A percentile compares a stretch with the other conserved stretches of the same genome.
These are phyloP conservation scores for Hyphodiscus sp. DNA, from an alignment of 2,329 filamentous ascomycete genomes.

Conservation along the genomic window DNA sequence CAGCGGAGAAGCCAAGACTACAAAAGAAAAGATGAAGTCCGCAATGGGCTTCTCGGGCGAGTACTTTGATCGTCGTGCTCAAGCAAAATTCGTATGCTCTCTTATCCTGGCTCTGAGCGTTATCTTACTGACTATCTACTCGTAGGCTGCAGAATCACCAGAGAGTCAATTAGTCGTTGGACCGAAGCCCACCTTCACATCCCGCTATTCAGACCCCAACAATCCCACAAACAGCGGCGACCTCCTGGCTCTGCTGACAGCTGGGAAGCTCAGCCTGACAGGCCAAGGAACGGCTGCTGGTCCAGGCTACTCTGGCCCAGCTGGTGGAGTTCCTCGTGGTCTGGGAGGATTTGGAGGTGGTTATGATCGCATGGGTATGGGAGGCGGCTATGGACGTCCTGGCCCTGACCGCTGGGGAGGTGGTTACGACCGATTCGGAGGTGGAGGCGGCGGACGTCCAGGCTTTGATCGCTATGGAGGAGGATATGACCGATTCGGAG, in stretches of 20 bases:
- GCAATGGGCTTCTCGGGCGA: slow-evolving; percentile 7
- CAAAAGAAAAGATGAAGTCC: slow-evolving; percentile 5
- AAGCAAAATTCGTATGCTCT: slow-evolving; percentile 14
- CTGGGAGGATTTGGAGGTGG: background rate
- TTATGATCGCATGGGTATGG: background rate
- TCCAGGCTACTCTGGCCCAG: background rate
- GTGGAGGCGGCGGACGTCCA: background rate
- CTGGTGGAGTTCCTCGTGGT: background rate
- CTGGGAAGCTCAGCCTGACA: slow-evolving; percentile 2
- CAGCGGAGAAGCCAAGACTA: slow-evolving; percentile 6
- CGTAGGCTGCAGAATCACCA: slow-evolving; percentile 7
- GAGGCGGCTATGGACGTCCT: background rate
- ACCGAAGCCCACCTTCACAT: slow-evolving; percentile 32
- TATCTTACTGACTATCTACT: background rate
- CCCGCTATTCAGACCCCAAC: slow-evolving; percentile 43
- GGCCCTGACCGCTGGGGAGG: background rate
- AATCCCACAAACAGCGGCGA: slow-evolving; percentile 41
- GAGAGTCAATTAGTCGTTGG: slow-evolving; percentile 4
- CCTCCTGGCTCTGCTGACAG: slow-evolving; percentile 10
- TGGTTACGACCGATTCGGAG: background rate
- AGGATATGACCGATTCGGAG: background rate
- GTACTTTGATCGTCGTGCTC: slow-evolving; percentile 16
- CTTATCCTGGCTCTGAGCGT: background rate
- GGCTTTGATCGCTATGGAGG: background rate
- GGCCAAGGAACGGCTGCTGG: background rate